phyloP scores from a whole-genome alignment of 345 rosid species.

The Hibiscus trionum region DNA sequence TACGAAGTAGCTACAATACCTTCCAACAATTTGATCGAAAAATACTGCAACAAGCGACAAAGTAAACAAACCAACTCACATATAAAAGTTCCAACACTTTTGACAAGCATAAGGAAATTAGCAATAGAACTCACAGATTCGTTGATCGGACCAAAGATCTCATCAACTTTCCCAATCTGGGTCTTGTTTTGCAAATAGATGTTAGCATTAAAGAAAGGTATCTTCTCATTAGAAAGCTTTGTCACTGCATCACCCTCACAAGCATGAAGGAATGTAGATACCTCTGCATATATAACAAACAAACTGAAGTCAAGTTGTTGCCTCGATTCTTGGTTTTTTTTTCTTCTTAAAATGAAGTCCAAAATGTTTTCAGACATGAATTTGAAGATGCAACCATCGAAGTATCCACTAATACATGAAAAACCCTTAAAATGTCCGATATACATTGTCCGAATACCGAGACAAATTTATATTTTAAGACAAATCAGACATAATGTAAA shows the following conservation, averaged over 20 bases:
- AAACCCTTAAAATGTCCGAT: too few relatives aligned
- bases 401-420: too few relatives aligned
- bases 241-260: slow-evolving; percentile 99
- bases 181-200: slow-evolving; percentile 83
- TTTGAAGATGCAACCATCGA: too few relatives aligned
- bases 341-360: not conserved
- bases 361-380: too few relatives aligned
- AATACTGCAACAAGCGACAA: slow-evolving; percentile 29
- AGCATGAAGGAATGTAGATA: slow-evolving; percentile 71
- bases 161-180: slow-evolving; percentile 91
- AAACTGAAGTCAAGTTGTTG: not conserved
- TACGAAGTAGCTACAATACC: slow-evolving; percentile 91
- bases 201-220: slow-evolving; percentile 79
- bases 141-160: slow-evolving; percentile 91
- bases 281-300: slow-evolving; percentile 37
- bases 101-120: not conserved
- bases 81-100: not conserved
- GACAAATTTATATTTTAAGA: not conserved
- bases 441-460: too few relatives aligned
- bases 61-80: not conserved
- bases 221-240: slow-evolving; percentile 67
- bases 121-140: slow-evolving; percentile 56
- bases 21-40: slow-evolving; percentile 89
- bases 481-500: not conserved
- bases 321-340: too few relatives aligned